Evolutionary conservation across 495 filamentous ascomycete genomes (phyloP), one percentile per base, ranked within the genome.

Genomic region (Zalerion maritima): DNA sequence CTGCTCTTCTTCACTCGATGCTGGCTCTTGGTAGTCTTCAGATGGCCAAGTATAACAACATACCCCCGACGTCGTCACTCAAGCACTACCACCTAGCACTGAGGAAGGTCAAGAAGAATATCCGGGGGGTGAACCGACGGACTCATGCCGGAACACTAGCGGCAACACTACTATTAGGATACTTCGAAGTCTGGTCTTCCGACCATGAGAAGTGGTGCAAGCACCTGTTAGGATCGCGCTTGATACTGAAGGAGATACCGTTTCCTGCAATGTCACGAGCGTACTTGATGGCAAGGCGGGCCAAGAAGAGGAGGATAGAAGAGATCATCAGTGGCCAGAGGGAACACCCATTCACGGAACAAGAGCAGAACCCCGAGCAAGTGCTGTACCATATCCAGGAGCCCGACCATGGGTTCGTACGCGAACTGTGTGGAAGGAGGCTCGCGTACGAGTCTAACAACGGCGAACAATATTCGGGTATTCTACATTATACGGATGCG

Each of bases 191-290:
- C 13, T 85, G 86, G 69, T 78, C 79, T 24, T 89, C 85, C 10
- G 89, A 97, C 41, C 89, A 94, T 43, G 70, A 78, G 28, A 93
- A 93, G 51, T 97, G 89, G 89, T 85, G 81, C 41, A 86, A 73
- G 31, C 89, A 97, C 46, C 62, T 96, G 36, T 69, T 77, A 21
- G 89, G 89, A 6, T 78, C 86, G 8, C 74, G 76, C 25, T 75
- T 87, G 31, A 63, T 97, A 13, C 55, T 96, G 18, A 71, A 69
- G 33, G 87, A 94, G 40, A 75, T 89, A 24, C 78, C 91, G 34
- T 85, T 77, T 32, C 60, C 66, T 3, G 62, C 67, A 2, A 74
- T 84, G 49, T 77, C 79, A 3, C 71, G 71, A 29, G 42, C 49
- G 6, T 71, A 78, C 29, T 68, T 89, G 24, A 68, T 74, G 14